Conservation (phyloP, 179 eudicot genomes). For the Sideroxylon spinosum region DNA sequence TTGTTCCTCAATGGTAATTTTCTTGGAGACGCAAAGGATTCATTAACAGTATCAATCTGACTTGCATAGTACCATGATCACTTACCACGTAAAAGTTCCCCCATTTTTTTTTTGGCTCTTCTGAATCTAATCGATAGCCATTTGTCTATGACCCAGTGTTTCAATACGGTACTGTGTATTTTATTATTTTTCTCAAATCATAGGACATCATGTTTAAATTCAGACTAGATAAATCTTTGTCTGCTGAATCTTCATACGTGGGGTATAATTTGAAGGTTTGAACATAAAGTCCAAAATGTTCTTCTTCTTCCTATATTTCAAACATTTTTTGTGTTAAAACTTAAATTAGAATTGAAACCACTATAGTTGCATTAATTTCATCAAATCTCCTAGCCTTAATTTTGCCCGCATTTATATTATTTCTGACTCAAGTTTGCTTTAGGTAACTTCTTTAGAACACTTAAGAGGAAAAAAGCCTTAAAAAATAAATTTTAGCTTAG, state of each 20-base stretch:
- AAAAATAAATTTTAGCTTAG: neutral
- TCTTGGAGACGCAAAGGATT: neutral
- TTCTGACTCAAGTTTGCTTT: neutral
- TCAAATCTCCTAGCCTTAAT: neutral
- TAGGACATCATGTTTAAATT: neutral
- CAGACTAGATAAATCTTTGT: neutral
- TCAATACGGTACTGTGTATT: neutral
- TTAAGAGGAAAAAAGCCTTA: neutral
- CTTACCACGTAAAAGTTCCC: neutral
- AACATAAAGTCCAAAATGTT: neutral
- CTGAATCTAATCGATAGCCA: neutral
- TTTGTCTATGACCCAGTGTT: neutral
- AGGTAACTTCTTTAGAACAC: neutral
- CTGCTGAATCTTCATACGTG: neutral
- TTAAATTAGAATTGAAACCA: neutral
- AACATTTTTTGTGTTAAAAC: neutral
- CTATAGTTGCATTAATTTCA: too few species aligned
- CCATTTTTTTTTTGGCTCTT: neutral
- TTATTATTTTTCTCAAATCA: neutral
- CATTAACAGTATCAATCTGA: conserved; percentile 7
- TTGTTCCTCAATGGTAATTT: conserved; percentile 73
- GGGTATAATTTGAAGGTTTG: neutral
- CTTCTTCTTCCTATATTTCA: neutral
- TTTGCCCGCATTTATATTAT: neutral
- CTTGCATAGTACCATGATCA: neutral